Conservation (phyloP, 306 rosid species). For the Fagus sylvatica region DNA sequence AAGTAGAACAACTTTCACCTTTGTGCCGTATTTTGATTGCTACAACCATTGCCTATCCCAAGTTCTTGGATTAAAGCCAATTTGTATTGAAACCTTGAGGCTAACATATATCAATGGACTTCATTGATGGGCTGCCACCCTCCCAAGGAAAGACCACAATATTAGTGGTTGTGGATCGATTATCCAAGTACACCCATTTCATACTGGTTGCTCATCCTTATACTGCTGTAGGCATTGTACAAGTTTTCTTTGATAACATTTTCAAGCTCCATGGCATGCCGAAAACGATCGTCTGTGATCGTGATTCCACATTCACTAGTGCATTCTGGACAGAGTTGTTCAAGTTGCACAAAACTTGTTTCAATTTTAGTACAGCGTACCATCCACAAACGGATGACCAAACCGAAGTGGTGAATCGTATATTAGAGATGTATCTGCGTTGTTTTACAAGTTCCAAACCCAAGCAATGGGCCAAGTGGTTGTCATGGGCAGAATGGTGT, state of each 20-base stretch:
- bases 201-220: neutral
- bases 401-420: neutral
- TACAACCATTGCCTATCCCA: slow-evolving; percentile 1
- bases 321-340: neutral
- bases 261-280: neutral
- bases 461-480: neutral
- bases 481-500: slow-evolving; percentile 3
- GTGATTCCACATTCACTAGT: neutral
- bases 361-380: neutral
- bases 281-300: neutral
- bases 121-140: neutral
- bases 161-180: neutral
- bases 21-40: neutral
- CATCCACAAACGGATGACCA: neutral
- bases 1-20: neutral
- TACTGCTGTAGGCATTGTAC: neutral
- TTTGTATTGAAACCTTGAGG: no score
- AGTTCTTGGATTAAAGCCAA: no score
- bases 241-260: neutral
- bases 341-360: rapidly evolving
- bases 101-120: slow-evolving; percentile 9
- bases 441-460: slow-evolving; percentile 2
- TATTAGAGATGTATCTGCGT: neutral
- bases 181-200: neutral
- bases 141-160: neutral